Base-by-base conservation (phyloP, 2,329 filamentous ascomycete genomes). In the Diaporthe ampelina region DNA sequence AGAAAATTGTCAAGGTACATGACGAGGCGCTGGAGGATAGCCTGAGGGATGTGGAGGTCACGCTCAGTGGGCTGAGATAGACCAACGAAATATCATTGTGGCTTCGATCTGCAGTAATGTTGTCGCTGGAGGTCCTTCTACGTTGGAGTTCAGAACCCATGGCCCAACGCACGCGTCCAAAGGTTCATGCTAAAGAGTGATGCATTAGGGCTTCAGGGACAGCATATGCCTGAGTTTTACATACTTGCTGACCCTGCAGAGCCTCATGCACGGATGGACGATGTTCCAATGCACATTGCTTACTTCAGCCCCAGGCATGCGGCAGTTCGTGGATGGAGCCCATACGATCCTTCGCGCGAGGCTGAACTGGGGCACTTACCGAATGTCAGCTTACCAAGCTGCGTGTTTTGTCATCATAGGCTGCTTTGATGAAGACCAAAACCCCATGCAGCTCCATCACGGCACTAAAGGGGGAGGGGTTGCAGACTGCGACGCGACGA, bases 41-140 rank as follows among this genome's bases (percentile, higher is more conserved):
- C 3, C 79, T 91, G 67, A 84, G 86, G 19, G 88, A 90, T 78
- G 86, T 81, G 21, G 40, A 79, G 48, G 69, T 3, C 10, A 80
- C 80, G 0, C 72, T 83, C 35, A 73, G 73, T 13, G 67, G n/a
- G 17, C 58, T 82, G 68, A 73, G 79, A 19, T 76, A 71, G 45
- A 21, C 3, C 13, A 24, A 5, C 6, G 13, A 19, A 32, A 11
- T 13, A 10, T 2, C 32, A 7, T 40, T 10, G 15, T 8, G 19
- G 24, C 3, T 29, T 19, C 13, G 11, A 45, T 32, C 19, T 19
- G 11, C 6, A 19, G 9, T 43, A n/a, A 40, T 11, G 37, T 15
- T 52, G 8, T 35, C 6, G 3, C n/a, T 37, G 21, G 17, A 17
- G 11, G 17, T 35, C 26, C 8, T 40, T 24, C 9, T 61, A 7